Evolutionary conservation across 2,329 filamentous ascomycete species (phyloP), one percentile per base, ranked within the genome.

Genomic region (Fusarium sp.): DNA sequence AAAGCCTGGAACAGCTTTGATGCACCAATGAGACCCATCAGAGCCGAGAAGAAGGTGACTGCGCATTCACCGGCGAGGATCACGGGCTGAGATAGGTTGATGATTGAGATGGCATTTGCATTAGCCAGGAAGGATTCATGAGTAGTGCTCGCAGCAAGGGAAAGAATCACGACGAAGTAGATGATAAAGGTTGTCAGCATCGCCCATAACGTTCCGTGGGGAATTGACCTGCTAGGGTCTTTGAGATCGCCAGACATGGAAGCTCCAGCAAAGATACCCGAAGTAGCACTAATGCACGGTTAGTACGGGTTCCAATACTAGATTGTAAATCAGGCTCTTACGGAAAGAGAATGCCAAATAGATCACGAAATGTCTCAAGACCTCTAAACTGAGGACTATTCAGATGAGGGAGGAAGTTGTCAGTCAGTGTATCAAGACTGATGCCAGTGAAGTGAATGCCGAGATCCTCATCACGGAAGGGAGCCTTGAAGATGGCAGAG

Each of bases 201-300:
- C 5, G 93, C 93, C 80, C 89, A 92, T 2, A 97, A 81, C 0
- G 94, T 97, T n/a, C 94, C 94, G 67, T 88, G 91, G 0, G 94
- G 94, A 56, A 97, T 97, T 2, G 93, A 88, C 78, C 90, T 93
- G 83, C 92, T 95, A 0, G 94, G 94, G 68, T 94, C 91, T 67
- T 88, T 91, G 52, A 97, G 80, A 77, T 97, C 93, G 20, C 94
- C 94, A 10, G 93, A 97, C 94, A 97, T 97, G 72, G 92, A 95
- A 9, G 94, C 94, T 20, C 94, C 94, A 63, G 89, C 86, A 77
- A 88, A 87, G 67, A 88, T 89, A 25, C 86, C 85, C 5, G 82
- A 86, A 2, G 85, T 87, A 24, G 85, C 84, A 40, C 80, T 82
- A 16, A 12, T 49, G 12, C 11, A 8, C 15, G 44, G 67, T 66